These are phyloP conservation scores for Pogostemon cablin DNA, from an alignment of 257 asterid species.

Conservation along the genomic window DNA sequence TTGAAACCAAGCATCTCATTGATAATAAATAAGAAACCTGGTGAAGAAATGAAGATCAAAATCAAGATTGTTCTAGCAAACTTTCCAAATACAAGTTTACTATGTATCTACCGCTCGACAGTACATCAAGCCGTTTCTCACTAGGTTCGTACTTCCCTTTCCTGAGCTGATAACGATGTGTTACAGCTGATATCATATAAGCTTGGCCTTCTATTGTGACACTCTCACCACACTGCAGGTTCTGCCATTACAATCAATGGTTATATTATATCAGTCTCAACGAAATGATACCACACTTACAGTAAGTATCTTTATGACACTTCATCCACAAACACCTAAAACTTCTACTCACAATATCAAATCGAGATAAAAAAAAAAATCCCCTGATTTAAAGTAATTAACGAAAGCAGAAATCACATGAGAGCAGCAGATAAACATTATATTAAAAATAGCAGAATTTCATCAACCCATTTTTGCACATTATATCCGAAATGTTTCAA, in stretches of 20 bases:
- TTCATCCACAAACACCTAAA: not conserved
- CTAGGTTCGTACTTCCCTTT: slow-evolving; percentile 93
- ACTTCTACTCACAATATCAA: not conserved
- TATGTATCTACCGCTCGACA: slow-evolving; percentile 87
- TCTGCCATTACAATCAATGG: slow-evolving; percentile 48
- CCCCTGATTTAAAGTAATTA: not conserved
- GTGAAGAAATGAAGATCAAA: slow-evolving; percentile 18
- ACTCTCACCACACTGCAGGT: slow-evolving; percentile 87
- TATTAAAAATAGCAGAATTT: not conserved
- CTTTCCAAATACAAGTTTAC: slow-evolving; percentile 77
- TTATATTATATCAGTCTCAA: slow-evolving; percentile 4
- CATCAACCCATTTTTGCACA: not conserved
- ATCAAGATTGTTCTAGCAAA: slow-evolving; percentile 75
- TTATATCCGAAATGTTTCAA: not conserved
- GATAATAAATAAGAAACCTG: not conserved
- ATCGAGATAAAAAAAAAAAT: not conserved
- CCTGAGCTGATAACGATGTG: slow-evolving; percentile 91
- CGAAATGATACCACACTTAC: not conserved
- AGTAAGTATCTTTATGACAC: not conserved
- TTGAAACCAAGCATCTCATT: not conserved
- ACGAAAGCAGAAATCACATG: not conserved
- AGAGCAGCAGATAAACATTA: not conserved
- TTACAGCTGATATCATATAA: slow-evolving; percentile 84
- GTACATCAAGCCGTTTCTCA: slow-evolving; percentile 88
- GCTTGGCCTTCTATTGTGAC: slow-evolving; percentile 84